Evolutionary conservation across 805 yeast species (phyloP), one percentile per base, ranked within the genome.

Genomic region (Wickerhamia fluorescens): DNA sequence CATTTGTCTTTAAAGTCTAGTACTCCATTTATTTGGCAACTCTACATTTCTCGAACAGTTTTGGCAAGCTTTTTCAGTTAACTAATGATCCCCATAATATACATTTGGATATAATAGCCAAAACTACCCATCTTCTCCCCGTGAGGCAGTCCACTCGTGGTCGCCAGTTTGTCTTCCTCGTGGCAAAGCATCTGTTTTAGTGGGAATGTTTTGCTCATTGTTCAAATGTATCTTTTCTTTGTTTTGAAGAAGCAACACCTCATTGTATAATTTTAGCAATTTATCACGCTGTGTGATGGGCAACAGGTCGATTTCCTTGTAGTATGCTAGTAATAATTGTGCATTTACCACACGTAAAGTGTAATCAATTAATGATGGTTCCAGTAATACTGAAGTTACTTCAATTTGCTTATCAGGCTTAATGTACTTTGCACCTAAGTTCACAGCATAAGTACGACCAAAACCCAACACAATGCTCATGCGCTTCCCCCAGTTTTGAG

Each of bases 391-490:
- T 32, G 86, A 54, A 11, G 28, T 19, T 18, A 44, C 40, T 21
- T 42, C 31, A 18, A 58, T 46, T 18, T 40, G 54, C 33, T 47
- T 52, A 6, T 41, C 45, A 4, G 33, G 27, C n/a, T 58, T 63
- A 16, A 86, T 71, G 42, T 89, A 88, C 37, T 85, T 71, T 7
- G 53, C 50, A 14, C 87, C 72, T 17, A 89, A 78, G 50, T 89
- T 96, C 1, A 61, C 51, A 2, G 78, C 62, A 20, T 86, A 86
- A 23, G 63, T 62, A 8, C 63, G 64, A 26, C 77, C 68, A 30
- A 80, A 67, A 0, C 85, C 96, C 32, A 89, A 58, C 2, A 77
- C 81, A 54, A 84, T 86, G 29, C 95, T 81, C 96, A 89, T 89
- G 35, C 74, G 74, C 56, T 89, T 89, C 18, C 89, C 94, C 96